Conservation (phyloP, 2,329 filamentous ascomycete genomes). For the Alternaria triticimaculans region DNA sequence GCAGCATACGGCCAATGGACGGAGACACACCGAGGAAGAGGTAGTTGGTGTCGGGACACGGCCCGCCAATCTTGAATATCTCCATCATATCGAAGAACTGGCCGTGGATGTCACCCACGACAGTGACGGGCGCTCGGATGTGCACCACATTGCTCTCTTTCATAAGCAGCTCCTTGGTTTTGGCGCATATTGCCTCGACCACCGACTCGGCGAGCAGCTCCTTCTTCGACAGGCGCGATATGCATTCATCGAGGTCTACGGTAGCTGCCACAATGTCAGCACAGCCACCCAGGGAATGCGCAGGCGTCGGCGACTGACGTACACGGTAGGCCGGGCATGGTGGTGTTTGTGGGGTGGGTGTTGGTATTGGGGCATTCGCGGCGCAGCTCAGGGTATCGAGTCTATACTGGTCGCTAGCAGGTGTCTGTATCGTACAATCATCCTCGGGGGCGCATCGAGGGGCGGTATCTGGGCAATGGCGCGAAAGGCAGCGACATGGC, state of each 20-base stretch:
- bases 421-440: slow-evolving; percentile 50
- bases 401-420: slow-evolving; percentile 46
- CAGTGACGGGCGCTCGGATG: slow-evolving; percentile 91
- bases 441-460: slow-evolving; percentile 44
- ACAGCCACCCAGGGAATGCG: slow-evolving; percentile 1
- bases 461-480: slow-evolving; percentile 25
- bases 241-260: slow-evolving; percentile 98
- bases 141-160: slow-evolving; percentile 99
- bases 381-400: slow-evolving; percentile 43
- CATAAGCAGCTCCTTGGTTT: slow-evolving; percentile 98
- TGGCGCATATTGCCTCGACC: slow-evolving; percentile 98
- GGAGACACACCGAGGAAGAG: slow-evolving; percentile 79
- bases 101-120: slow-evolving; percentile 97
- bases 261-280: slow-evolving; percentile 66
- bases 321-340: slow-evolving; percentile 61
- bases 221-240: slow-evolving; percentile 94
- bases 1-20: slow-evolving; percentile 9
- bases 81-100: slow-evolving; percentile 99
- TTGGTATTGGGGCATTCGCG: slow-evolving; percentile 35
- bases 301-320: slow-evolving; percentile 31
- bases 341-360: slow-evolving; percentile 29
- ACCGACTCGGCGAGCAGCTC: slow-evolving; percentile 96
- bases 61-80: slow-evolving; percentile 98
- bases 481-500: slow-evolving; percentile 22
- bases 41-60: slow-evolving; percentile 97